These are phyloP conservation scores for Rhodosporidiobolus sp. DNA, from an alignment of 768 basidiomycete species.

Conservation along the genomic window DNA sequence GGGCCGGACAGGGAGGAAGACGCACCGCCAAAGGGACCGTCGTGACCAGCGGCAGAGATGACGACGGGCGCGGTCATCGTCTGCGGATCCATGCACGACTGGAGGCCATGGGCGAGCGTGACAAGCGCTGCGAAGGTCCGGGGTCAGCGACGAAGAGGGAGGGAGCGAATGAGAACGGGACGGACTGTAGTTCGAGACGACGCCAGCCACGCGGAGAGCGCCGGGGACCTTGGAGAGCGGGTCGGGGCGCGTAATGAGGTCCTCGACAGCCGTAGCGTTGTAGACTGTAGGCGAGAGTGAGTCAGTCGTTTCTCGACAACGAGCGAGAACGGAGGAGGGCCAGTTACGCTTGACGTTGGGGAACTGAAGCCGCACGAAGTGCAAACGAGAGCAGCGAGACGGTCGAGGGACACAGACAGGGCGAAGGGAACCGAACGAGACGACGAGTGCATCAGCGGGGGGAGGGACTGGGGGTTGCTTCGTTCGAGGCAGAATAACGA, in stretches of 20 bases:
- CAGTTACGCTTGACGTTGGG: constrained; percentile 41
- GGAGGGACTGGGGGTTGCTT: neutral
- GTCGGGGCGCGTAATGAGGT: constrained; percentile 66
- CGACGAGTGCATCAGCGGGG: constrained; percentile 16
- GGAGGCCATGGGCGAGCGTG: constrained; percentile 55
- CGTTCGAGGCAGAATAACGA: constrained; percentile 5
- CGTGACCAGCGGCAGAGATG: constrained; percentile 70
- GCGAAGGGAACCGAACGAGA: no score
- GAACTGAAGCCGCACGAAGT: constrained; percentile 16
- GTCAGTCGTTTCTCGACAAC: no score
- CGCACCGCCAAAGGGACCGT: constrained; percentile 51
- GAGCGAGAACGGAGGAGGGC: neutral
- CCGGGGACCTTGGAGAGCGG: constrained; percentile 44
- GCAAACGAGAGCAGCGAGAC: neutral
- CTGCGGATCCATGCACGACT: constrained; percentile 61
- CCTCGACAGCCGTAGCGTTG: constrained; percentile 66
- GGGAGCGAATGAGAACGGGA: constrained; percentile 48
- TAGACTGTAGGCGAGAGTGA: constrained; percentile 18
- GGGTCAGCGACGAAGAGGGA: neutral
- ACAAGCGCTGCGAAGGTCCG: constrained; percentile 26
- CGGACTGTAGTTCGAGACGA: constrained; percentile 60
- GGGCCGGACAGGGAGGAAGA: constrained; percentile 44
- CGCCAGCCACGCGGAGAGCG: constrained; percentile 56
- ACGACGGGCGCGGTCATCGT: constrained; percentile 75
- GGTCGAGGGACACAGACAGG: neutral